Percentiles rank a stretch among this genome's conserved stretches.
phyloP scores from a whole-genome alignment of 768 basidiomycete species.

The Tricholomella constricta region DNA sequence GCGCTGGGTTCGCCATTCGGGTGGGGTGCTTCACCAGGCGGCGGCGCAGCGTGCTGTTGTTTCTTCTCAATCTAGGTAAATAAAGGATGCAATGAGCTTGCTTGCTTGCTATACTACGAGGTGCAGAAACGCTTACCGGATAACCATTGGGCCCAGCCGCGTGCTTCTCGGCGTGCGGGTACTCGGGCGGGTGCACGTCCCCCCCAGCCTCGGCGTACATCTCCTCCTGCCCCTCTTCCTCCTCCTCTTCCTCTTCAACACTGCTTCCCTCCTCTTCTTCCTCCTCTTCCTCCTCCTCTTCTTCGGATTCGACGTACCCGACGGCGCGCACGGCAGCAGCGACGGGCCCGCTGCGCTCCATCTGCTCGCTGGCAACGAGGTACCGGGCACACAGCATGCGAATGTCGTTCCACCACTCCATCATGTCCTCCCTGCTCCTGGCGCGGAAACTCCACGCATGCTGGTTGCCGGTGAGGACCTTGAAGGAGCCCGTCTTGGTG shows the following conservation, averaged over 20 bases:
- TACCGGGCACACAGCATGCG: constrained; percentile 92
- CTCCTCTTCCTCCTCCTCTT: constrained; percentile 61
- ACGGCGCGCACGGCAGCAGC: constrained; percentile 88
- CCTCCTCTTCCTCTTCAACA: constrained; percentile 49
- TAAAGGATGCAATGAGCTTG: not conserved
- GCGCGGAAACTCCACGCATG: constrained; percentile 88
- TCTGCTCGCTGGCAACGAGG: constrained; percentile 89
- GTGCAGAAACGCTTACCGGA: no score
- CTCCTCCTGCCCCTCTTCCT: constrained; percentile 47
- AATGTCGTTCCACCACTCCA: constrained; percentile 99
- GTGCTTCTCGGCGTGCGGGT: constrained; percentile 49
- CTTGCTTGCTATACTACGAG: no score
- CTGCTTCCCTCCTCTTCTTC: constrained; percentile 68
- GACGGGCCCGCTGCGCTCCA: constrained; percentile 91
- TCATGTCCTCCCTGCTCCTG: constrained; percentile 92
- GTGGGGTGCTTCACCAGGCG: not conserved
- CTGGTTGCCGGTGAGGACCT: constrained; percentile 33
- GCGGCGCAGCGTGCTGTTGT: not conserved
- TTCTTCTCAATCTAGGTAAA: constrained; percentile 40
- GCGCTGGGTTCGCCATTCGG: constrained; percentile 7
- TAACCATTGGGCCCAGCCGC: constrained; percentile 56
- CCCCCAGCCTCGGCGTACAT: constrained; percentile 33
- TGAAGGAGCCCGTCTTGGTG: constrained; percentile 56
- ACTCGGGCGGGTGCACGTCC: constrained; percentile 63
- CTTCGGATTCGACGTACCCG: constrained; percentile 88